phyloP scores from a whole-genome alignment of 257 asterid genomes.

The Solanum dulcamara region DNA sequence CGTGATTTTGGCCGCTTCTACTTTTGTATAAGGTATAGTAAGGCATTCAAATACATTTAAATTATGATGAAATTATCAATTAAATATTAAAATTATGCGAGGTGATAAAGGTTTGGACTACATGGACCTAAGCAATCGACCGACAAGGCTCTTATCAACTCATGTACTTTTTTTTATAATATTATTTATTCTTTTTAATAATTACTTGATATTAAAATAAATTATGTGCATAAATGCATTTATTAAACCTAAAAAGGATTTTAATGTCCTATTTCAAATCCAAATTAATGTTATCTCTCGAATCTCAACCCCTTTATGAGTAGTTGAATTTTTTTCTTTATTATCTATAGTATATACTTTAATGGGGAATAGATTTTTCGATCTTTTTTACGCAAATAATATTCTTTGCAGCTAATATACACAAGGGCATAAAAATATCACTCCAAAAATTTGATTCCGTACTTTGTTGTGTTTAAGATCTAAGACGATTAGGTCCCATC shows the following conservation, averaged over 20 bases:
- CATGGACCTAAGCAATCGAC: no score
- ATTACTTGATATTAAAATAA: no score
- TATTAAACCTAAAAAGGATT: no score
- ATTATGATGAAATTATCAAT: neutral
- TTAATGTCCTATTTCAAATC: no score
- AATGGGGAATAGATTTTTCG: no score
- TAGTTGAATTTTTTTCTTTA: neutral
- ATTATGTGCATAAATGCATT: neutral
- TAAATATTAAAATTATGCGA: neutral
- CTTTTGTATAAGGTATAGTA: no score
- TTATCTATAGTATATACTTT: no score
- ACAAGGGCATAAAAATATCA: neutral
- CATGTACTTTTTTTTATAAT: neutral
- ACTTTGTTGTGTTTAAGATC: neutral
- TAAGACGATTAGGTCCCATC: no score
- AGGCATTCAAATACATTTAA: no score
- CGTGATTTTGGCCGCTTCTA: neutral
- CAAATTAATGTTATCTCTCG: no score
- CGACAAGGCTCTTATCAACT: neutral
- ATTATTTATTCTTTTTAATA: no score
- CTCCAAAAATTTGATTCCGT: no score
- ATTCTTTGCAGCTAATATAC: neutral
- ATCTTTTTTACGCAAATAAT: neutral
- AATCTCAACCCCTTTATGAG: neutral
- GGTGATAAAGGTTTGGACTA: neutral